Evolutionary conservation across 208 protist species (phyloP).

Genomic region (Giardia muris): DNA sequence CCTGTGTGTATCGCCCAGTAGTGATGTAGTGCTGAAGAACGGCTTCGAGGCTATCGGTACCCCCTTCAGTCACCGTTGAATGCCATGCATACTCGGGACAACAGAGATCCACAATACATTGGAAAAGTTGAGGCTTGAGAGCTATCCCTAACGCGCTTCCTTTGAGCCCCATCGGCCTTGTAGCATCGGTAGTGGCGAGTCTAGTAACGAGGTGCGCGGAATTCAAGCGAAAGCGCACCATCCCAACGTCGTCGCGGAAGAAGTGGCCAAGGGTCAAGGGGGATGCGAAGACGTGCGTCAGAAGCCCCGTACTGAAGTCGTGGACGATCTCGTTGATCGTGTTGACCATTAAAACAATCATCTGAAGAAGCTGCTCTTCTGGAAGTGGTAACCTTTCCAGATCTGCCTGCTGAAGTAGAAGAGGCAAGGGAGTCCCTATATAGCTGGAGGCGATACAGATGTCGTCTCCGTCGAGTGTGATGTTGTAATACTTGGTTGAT

Average conservation of each 20-base stretch:
- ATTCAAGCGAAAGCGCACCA: not conserved
- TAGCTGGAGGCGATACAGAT: too few species aligned
- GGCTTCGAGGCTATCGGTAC: too few species aligned
- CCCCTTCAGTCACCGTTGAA: not conserved
- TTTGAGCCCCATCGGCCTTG: not conserved
- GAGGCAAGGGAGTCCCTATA: too few species aligned
- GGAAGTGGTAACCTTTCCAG: too few species aligned
- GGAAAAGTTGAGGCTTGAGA: not conserved
- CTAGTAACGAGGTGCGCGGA: not conserved
- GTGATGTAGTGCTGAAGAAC: not conserved
- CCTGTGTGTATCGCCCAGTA: not conserved
- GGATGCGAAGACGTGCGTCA: not conserved
- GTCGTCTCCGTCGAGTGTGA: too few species aligned
- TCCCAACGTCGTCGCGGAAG: not conserved
- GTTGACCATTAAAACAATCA: too few species aligned
- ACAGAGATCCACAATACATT: not conserved
- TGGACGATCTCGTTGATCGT: constrained; percentile 47
- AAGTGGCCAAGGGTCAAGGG: not conserved
- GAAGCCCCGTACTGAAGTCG: not conserved
- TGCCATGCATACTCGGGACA: not conserved
- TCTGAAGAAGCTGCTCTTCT: too few species aligned
- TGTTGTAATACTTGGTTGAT: too few species aligned
- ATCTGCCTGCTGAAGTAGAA: too few species aligned
- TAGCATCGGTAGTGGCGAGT: not conserved
- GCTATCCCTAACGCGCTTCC: not conserved